Base-by-base conservation (phyloP, 371 early-diverging fungal genomes). In the Mucor indicus region DNA sequence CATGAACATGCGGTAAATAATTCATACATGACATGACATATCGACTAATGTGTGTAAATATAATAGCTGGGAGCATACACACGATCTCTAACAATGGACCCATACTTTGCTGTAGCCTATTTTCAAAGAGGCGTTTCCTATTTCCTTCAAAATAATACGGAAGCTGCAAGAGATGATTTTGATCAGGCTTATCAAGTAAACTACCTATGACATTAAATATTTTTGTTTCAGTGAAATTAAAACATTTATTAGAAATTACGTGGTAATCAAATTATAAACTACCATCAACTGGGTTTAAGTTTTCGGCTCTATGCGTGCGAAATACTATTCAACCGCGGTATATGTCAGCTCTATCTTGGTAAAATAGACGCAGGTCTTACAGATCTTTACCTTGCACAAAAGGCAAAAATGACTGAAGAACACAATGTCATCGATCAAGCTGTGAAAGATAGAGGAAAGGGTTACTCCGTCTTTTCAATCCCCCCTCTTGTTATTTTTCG, bases 271-370 rank as follows among this genome's bases (percentile, higher is more conserved):
- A 75, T 84, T 30, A 94, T 96, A 55, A 93, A 97, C 69, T 97
- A 97, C 63, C 84, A 84, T 41, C 96, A 97, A 60, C 72, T 97
- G 32, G 96, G 96, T 4, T 79, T 96, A 25, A 74, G 83, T 38
- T 92, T 83, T 72, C 87, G 87, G 60, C 80, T 96, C 15, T 90
- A 86, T 62, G 67, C 89, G n/a, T 92, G 89, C 62, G 91, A 96
- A 63, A 85, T 92, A 22, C 53, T 88, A 37, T 94, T 91, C 71
- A 95, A 96, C 60, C 84, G 92, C 12, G 95, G 87, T 0, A 79
- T 96, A 16, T 89, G 90, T 59, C 83, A 84, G 43, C 77, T 90
- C 10, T 84, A 88, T 30, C 56, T 92, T 24, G 85, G 84, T 11
- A 77, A 91, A 45, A 80, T 82, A 25, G 74, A 83, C 23, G 74